These are phyloP conservation scores for Gossypioides kirkii DNA, from an alignment of 345 rosid genomes.

Conservation along the genomic window DNA sequence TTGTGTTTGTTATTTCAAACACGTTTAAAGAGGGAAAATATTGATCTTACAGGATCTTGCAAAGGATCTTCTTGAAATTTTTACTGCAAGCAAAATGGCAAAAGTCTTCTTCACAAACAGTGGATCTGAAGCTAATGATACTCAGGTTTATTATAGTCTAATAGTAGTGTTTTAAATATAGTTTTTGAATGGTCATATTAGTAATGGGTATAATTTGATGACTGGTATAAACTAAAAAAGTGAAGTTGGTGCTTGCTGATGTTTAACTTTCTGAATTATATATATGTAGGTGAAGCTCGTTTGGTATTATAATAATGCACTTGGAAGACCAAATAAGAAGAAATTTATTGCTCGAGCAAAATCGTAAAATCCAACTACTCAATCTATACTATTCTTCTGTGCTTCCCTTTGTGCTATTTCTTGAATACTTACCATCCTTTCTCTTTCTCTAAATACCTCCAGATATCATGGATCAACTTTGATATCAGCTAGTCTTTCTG, in stretches of 20 bases:
- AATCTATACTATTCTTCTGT: not conserved
- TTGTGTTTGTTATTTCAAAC: conserved; percentile 8
- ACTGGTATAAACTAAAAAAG: not conserved
- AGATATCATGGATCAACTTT: conserved; percentile 95
- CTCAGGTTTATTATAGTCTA: conserved; percentile 52
- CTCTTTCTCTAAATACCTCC: conserved; percentile 18
- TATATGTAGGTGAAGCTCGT: conserved; percentile 61
- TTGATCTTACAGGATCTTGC: conserved; percentile 79
- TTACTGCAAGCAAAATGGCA: conserved; percentile 80
- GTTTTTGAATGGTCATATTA: not conserved
- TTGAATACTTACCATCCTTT: conserved; percentile 1
- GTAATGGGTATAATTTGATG: not conserved
- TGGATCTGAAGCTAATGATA: conserved; percentile 98
- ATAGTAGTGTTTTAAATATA: not conserved
- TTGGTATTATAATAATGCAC: conserved; percentile 77
- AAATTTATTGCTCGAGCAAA: conserved; percentile 67
- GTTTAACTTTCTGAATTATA: conserved; percentile 10
- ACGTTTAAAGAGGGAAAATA: not conserved
- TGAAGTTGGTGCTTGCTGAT: not conserved
- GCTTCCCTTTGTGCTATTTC: conserved; percentile 5
- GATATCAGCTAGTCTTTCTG: conserved; percentile 93
- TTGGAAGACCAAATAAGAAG: conserved; percentile 70
- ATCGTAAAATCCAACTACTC: conserved; percentile 33
- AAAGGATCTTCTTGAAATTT: conserved; percentile 70
- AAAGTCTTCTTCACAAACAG: conserved; percentile 87